Evolutionary conservation across 192 early-diverging fungal species (phyloP), one percentile per base, ranked within the genome.

Genomic region (Podila verticillata): DNA sequence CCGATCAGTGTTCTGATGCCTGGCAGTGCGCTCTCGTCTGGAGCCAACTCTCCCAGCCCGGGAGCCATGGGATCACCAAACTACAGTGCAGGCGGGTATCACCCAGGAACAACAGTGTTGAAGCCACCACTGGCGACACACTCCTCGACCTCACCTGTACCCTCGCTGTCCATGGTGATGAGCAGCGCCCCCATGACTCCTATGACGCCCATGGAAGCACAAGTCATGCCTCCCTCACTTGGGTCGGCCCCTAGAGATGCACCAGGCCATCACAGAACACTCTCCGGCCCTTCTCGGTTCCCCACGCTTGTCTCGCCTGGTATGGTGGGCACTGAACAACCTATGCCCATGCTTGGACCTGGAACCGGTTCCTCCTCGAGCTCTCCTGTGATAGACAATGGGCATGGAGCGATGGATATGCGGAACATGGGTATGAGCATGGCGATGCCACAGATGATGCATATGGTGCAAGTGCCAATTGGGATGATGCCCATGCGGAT

Each of bases 81-180:
- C 22, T 64, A 65, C 30, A 66, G 26, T 32, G 48, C 12, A 32
- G 12, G 19, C 7, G 61, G 56, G 12, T 68, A 57, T 28, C 67
- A 59, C 39, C 44, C 65, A 3, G 48, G 65, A 17, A 35, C 51
- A 8, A 72, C 70, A 0, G 63, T 68, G 8, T 36, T 68, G 49
- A 80, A 80, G 34, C 77, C 77, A 7, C 24, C 77, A 3, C 32
- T 80, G 3, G 72, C 77, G 7, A 57, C 19, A 26, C 77, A 80
- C 49, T 80, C 77, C 4, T 80, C 77, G 0, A 63, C 66, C 5
- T 72, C 77, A 1, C 72, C 77, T 1, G 70, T 80, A 1, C 77
- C 77, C 10, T 80, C 77, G 2, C 32, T 80, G 31, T 71, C 77
- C 3, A 72, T 80, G 77, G 70, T 80, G 6, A 68, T 80, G 70